phyloP scores from a whole-genome alignment of 2,329 filamentous ascomycete species.

The Epichloe festucae region DNA sequence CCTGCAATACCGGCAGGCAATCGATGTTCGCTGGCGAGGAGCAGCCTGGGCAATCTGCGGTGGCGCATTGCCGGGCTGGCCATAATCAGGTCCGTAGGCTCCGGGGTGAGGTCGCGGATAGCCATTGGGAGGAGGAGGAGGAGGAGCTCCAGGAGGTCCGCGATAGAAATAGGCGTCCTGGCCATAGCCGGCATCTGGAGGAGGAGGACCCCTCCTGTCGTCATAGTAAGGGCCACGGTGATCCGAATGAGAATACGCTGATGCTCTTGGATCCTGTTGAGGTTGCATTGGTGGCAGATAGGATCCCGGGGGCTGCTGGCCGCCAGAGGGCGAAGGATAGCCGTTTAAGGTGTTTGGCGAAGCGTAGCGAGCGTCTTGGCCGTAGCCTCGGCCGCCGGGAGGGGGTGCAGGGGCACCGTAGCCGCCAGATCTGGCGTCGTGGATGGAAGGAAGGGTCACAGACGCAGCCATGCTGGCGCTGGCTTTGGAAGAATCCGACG shows the following conservation, averaged over 20 bases:
- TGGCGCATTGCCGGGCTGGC: conserved; percentile 20
- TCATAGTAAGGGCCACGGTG: conserved; percentile 26
- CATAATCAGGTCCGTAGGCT: conserved; percentile 23
- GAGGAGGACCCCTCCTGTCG: conserved; percentile 19
- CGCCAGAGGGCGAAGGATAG: conserved; percentile 28
- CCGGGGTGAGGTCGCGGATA: conserved; percentile 16
- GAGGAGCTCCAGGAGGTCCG: conserved; percentile 16
- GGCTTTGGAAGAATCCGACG: conserved; percentile 11
- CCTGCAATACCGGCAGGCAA: conserved; percentile 47
- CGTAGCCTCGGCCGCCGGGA: conserved; percentile 19
- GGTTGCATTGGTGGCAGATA: conserved; percentile 28
- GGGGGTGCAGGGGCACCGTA: conserved; percentile 21
- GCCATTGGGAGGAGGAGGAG: conserved; percentile 18
- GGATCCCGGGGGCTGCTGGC: conserved; percentile 17
- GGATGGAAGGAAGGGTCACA: conserved; percentile 37
- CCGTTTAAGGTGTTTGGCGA: conserved; percentile 33
- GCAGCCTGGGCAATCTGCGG: conserved; percentile 34
- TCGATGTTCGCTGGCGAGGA: conserved; percentile 44
- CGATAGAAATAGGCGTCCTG: conserved; percentile 23
- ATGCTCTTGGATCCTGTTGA: conserved; percentile 20
- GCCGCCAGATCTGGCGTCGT: conserved; percentile 27
- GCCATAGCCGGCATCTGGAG: conserved; percentile 15
- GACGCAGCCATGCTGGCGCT: conserved; percentile 28
- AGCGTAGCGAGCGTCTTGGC: conserved; percentile 26
- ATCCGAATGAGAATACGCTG: conserved; percentile 27